Evolutionary conservation across 768 basidiomycete genomes (phyloP), one percentile per base, ranked within the genome.

Genomic region (Boletellus ananas): DNA sequence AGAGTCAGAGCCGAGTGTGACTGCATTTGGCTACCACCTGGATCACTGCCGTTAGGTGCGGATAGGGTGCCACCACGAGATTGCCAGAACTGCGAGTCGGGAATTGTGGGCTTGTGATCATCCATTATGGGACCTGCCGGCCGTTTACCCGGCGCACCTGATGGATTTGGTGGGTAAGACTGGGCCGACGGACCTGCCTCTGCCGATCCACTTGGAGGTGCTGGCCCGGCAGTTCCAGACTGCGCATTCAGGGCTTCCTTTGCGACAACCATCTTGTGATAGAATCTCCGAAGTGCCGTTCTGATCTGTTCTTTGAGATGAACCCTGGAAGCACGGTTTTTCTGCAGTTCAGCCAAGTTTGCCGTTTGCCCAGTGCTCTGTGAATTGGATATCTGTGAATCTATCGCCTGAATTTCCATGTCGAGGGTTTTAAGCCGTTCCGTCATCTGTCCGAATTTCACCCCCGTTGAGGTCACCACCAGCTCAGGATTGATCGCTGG

Each of bases 61-160:
- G 54, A 52, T 18, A 56, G 4, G 25, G 50, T 47, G 10, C 65
- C 59, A 49, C 56, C 55, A 33, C 62, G 64, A 29, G 64, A 51
- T 29, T 64, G 66, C 64, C 61, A 65, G 39, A 70, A 57, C 11
- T 67, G 63, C 3, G 58, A 56, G 31, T 67, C 68, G 31, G 60
- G 17, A 17, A 52, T 18, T 1, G 12, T 9, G 2, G 45, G 34
- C 44, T 61, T 67, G 12, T 52, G 57, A 20, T 67, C 67, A 14
- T 63, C 63, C 7, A n/a, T 34, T 10, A 33, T 20, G 3, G 47
- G 18, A 27, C 44, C 52, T 4, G 21, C 16, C 25, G 46, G 34
- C 20, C 35, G 57, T 39, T 58, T 57, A 11, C 29, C 47, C 17
- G 50, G 47, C 3, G 31, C 25, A 36, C 17, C 43, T 6, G 51